Conservation (phyloP, 805 yeast genomes). For the Wickerhamiella dianesei region DNA sequence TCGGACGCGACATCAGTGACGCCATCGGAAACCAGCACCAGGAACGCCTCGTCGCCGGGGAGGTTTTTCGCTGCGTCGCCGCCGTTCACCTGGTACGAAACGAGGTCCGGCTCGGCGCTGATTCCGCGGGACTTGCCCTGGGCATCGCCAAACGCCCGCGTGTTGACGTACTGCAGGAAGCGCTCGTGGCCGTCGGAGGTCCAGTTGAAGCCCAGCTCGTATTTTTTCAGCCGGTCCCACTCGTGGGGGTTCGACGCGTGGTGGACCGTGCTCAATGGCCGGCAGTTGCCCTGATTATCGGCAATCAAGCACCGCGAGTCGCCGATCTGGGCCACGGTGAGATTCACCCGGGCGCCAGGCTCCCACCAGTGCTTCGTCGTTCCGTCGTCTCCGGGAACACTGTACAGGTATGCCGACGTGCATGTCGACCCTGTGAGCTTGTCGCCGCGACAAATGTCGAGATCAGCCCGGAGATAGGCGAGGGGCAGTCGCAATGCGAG, state of each 20-base stretch:
- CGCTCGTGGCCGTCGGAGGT: conserved; percentile 85
- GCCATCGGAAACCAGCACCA: conserved; percentile 80
- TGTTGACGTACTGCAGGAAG: conserved; percentile 72
- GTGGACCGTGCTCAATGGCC: conserved; percentile 63
- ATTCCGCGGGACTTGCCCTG: conserved; percentile 72
- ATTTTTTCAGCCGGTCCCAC: conserved; percentile 52
- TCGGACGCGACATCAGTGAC: conserved; percentile 68
- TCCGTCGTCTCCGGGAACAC: conserved; percentile 21
- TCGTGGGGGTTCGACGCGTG: conserved; percentile 80
- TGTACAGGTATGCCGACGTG: conserved; percentile 49
- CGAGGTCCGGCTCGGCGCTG: conserved; percentile 82
- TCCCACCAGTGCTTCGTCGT: conserved; percentile 37
- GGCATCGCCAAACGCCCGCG: conserved; percentile 86
- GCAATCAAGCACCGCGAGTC: conserved; percentile 82
- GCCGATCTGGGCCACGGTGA: conserved; percentile 81
- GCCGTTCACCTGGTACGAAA: conserved; percentile 10
- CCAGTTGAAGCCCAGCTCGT: conserved; percentile 48
- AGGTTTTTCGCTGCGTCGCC: conserved; percentile 21
- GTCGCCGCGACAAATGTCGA: conserved; percentile 31
- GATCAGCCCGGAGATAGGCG: conserved; percentile 54
- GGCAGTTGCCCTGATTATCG: conserved; percentile 68
- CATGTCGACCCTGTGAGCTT: conserved; percentile 50
- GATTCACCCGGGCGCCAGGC: conserved; percentile 47
- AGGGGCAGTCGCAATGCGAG: conserved; percentile 46
- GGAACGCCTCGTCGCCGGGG: conserved; percentile 79